Percentiles rank a stretch among this genome's conserved stretches.
Evolutionary conservation across 208 protist species (phyloP).

Genomic region (Strigomonas galati): DNA sequence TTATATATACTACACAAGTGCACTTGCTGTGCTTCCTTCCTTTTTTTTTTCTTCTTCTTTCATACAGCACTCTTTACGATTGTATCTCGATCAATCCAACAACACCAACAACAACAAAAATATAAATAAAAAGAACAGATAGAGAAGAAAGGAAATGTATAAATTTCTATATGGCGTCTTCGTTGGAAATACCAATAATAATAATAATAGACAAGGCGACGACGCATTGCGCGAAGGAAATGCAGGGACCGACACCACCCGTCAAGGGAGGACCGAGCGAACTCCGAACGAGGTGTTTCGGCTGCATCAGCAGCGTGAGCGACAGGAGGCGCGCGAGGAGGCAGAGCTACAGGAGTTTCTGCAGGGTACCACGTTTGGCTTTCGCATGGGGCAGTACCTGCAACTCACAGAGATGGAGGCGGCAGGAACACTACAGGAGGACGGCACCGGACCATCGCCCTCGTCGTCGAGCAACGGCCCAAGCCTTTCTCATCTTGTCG

Average conservation of each 20-base stretch:
- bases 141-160: not conserved
- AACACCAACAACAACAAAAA: too few species aligned
- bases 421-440: too few species aligned
- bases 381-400: not conserved
- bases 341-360: not conserved
- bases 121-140: not conserved
- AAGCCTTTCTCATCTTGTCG: not conserved
- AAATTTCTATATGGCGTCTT: not conserved
- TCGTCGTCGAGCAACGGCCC: not conserved
- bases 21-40: not conserved
- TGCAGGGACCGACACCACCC: too few species aligned
- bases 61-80: too few species aligned
- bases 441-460: too few species aligned
- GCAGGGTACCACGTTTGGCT: not conserved
- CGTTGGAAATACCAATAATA: not conserved
- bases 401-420: not conserved
- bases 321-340: not conserved
- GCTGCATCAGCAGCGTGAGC: not conserved
- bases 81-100: too few species aligned
- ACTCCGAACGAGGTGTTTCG: not conserved
- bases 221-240: too few species aligned
- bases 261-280: too few species aligned
- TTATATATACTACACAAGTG: slow-evolving; percentile 8
- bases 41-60: slow-evolving; percentile 15
- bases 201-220: not conserved